Conservation (phyloP, 192 early-diverging fungal genomes). For the Linnemannia hyalina region DNA sequence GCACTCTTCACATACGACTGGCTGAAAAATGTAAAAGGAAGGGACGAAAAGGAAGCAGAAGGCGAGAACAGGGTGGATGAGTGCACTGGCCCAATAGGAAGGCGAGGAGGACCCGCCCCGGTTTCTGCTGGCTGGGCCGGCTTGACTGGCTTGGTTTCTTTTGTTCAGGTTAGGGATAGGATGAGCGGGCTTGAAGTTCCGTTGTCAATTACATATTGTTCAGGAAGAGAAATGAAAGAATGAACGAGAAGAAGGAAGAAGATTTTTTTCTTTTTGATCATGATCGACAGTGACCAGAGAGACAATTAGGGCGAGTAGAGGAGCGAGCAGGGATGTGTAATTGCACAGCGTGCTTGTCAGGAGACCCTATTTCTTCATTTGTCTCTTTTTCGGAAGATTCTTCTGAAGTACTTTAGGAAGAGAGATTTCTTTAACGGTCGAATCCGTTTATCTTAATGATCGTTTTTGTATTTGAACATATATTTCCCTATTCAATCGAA, state of each 20-base stretch:
- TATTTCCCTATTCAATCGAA: no score
- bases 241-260: neutral
- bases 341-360: neutral
- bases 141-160: no score
- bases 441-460: neutral
- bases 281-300: neutral
- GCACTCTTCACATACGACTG: neutral
- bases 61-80: neutral
- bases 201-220: slow-evolving; percentile 4
- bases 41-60: no score
- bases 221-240: neutral
- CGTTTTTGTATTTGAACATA: neutral
- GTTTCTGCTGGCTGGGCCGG: neutral
- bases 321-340: slow-evolving; percentile 1
- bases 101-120: neutral
- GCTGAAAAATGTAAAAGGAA: neutral
- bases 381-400: neutral
- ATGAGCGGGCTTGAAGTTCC: neutral
- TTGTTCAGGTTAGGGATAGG: neutral
- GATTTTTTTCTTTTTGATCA: no score
- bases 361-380: neutral
- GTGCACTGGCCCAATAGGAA: neutral
- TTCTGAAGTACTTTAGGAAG: neutral
- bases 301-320: neutral
- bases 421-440: neutral